Base-by-base conservation (phyloP, 1,139 yeast species). In the Magnusiomyces paraingens region DNA sequence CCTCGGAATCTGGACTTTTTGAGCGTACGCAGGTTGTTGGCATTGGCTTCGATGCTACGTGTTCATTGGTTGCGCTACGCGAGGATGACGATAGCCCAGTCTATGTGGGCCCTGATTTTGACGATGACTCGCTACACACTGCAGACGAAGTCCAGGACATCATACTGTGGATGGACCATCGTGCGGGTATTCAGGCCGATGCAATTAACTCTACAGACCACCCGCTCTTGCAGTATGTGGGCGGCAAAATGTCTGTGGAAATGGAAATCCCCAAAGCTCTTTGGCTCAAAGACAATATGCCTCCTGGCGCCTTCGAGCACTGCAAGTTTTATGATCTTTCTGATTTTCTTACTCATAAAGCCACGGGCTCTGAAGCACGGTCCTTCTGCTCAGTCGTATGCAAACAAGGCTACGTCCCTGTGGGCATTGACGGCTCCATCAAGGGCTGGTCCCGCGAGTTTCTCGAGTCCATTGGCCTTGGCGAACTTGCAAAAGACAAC, bases 211-310 rank as follows among this genome's bases (percentile, higher is more conserved):
- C 84, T 49, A 85, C 96, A 1, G 79, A 79, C 44, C 95, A 89
- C 67, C 82, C 80, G 64, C 80, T 87, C 58, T 78, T 93, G 64
- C 85, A 87, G 68, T 93, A 89, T 67, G 99, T 93, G 14, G 99
- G 99, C 52, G 99, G 99, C 18, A 86, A 84, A 64, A 91, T 93
- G 97, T 89, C 97, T 50, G 84, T 93, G 65, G 99, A 93, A 71
- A 91, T 91, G 98, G 98, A 93, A 68, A 78, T 93, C 62, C 99
- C 99, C 58, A 93, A 93, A 72, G 91, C 90, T 72, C 86, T 88
- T 71, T 93, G 99, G 99, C 78, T 93, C 66, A 91, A 93, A 70
- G 86, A 87, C 69, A 78, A 93, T 69, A 75, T 90, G 74, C 89
- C 95, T 1, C 82, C 81, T 22, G 79, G 69, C n/a, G 59, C 64